Evolutionary conservation across 2,329 filamentous ascomycete genomes (phyloP), one percentile per base, ranked within the genome.

Genomic region (Cladosporium sphaerospermum): DNA sequence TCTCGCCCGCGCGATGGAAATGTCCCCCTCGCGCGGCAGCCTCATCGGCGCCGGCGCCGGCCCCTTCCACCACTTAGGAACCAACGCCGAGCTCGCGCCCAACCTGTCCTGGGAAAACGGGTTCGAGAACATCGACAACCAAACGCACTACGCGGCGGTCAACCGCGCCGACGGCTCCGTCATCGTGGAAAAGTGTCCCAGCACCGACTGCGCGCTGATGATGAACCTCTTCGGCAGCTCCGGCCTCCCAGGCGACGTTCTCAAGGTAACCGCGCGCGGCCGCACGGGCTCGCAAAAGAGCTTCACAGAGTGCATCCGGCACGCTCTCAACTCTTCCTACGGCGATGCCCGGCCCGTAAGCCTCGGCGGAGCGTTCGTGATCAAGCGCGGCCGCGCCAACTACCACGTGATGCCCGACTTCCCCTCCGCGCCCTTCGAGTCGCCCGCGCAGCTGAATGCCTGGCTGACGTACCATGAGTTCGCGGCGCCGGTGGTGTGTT

Each of bases 141-240:
- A 56, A 45, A 64, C 64, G 2, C 59, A 58, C 33, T 62, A 58
- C 40, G 70, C 75, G 13, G 73, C 66, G n/a, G 66, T 71, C 13
- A 73, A 76, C 44, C 71, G 73, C 39, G 62, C 72, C 59, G 61
- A 66, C 61, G 40, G 53, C 2, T 50, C 55, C 4, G 44, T 57
- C 8, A 19, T 16, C 9, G 51, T 47, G 11, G 13, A 37, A 4
- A 53, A 36, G 18, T 62, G 63, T 31, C 59, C 60, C 2, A 62
- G 57, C 14, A 57, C 58, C 0, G 61, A 65, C 39, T 66, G 63
- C 37, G 64, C 64, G 3, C 52, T 66, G 9, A 66, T 66, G 64
- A 62, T 65, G 56, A 66, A 66, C 36, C 50, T 66, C 8, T 66
- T 57, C 33, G 63, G 62, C 8, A 63, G 58, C 4, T 14, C 51